These are phyloP conservation scores for Clarireedia homoeocarpa DNA, from an alignment of 2,329 filamentous ascomycete species.

Conservation along the genomic window DNA sequence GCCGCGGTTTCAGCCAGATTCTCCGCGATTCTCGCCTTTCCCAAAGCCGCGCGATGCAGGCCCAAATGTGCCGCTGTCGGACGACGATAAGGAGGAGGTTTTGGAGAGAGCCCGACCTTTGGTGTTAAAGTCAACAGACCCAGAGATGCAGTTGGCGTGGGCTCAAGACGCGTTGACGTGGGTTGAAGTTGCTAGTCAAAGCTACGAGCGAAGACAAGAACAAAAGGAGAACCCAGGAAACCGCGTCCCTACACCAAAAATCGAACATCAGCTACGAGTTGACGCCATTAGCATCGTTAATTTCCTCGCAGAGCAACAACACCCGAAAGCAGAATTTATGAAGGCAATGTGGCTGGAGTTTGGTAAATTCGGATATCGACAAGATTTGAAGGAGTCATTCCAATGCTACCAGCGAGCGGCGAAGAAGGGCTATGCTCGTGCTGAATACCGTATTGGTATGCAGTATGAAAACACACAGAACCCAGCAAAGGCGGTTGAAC, in stretches of 20 bases:
- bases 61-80: conserved; percentile 84
- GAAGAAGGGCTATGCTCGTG: conserved; percentile 75
- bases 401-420: conserved; percentile 78
- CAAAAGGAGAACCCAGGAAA: conserved; percentile 35
- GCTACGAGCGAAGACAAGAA: conserved; percentile 42
- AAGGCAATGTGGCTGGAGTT: conserved; percentile 96
- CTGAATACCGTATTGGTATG: conserved; percentile 97
- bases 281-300: conserved; percentile 89
- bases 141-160: conserved; percentile 95
- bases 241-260: conserved; percentile 70
- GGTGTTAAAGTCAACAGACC: conserved; percentile 88
- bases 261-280: conserved; percentile 78
- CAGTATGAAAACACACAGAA: conserved; percentile 95
- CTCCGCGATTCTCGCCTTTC: conserved; percentile 84
- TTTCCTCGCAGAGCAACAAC: conserved; percentile 83
- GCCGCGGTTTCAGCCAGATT: conserved; percentile 20
- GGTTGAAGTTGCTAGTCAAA: conserved; percentile 75
- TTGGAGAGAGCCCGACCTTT: conserved; percentile 75
- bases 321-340: conserved; percentile 92
- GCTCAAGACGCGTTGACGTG: conserved; percentile 86
- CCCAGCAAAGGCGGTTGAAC: conserved; percentile 78
- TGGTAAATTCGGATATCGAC: conserved; percentile 83
- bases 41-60: conserved; percentile 72
- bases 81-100: conserved; percentile 88
- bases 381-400: conserved; percentile 94